Evolutionary conservation across 2,329 filamentous ascomycete species (phyloP).

Genomic region (Macrophomina tecta): DNA sequence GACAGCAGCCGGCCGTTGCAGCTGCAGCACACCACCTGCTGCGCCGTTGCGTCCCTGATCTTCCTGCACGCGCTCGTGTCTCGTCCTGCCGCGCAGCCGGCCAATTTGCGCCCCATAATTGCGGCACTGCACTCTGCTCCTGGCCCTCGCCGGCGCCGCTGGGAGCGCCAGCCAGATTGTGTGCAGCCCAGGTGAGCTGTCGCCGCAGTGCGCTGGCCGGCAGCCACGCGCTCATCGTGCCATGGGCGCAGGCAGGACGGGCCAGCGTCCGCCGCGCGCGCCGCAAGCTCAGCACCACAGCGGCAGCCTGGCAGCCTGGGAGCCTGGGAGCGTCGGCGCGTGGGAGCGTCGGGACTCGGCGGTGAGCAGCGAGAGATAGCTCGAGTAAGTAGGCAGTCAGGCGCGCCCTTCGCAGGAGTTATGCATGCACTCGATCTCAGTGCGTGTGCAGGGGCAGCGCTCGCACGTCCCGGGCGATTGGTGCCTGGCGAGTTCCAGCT

Average conservation of each 20-base stretch:
- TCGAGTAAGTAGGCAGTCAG: too few relatives aligned
- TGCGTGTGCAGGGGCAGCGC: constrained; percentile 16
- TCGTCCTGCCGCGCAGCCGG: constrained; percentile 1
- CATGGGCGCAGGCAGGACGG: constrained; percentile 9
- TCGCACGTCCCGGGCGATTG: constrained; percentile 20
- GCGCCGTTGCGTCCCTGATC: constrained; percentile 24
- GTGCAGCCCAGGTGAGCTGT: constrained; percentile 11
- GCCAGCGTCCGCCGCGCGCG: constrained; percentile 1
- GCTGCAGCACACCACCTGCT: constrained; percentile 17
- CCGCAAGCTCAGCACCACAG: background rate
- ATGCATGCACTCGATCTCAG: constrained; percentile 13
- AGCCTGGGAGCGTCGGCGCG: constrained; percentile 8
- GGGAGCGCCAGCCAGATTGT: background rate
- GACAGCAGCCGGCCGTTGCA: constrained; percentile 9
- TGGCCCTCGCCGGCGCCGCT: background rate
- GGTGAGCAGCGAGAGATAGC: background rate
- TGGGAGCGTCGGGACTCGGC: constrained; percentile 7
- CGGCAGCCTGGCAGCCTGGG: background rate
- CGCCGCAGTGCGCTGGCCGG: constrained; percentile 12
- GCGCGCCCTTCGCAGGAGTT: too few relatives aligned
- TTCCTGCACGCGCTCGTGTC: constrained; percentile 18
- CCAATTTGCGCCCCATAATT: constrained; percentile 21
- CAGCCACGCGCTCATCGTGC: constrained; percentile 21
- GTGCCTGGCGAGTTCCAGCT: constrained; percentile 23
- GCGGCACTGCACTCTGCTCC: background rate